A percentile compares a stretch with the other conserved stretches of the same genome.
Evolutionary conservation across 2,329 filamentous ascomycete genomes (phyloP).

Genomic region (Penicillium brasilianum): DNA sequence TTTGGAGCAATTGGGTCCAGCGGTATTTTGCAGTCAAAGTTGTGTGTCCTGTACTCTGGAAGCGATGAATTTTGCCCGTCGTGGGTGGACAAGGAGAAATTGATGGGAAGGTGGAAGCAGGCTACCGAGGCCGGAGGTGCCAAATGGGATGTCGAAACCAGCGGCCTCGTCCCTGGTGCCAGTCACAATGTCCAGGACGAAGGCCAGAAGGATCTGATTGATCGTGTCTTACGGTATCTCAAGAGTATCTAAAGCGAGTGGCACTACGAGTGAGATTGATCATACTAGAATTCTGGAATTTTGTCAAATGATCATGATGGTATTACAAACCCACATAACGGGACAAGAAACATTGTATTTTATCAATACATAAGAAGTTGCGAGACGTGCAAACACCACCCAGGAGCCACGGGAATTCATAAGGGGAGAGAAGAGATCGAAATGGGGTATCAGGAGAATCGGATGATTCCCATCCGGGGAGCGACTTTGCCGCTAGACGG

Average conservation of each 20-base stretch:
- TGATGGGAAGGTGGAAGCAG: constrained; percentile 51
- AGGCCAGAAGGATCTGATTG: constrained; percentile 51
- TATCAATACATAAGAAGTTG: constrained; percentile 22
- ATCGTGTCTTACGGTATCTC: constrained; percentile 44
- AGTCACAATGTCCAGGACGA: constrained; percentile 56
- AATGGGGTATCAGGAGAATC: constrained; percentile 34
- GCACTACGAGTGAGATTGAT: not conserved
- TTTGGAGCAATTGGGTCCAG: constrained; percentile 61
- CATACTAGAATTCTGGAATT: not conserved
- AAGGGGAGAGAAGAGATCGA: constrained; percentile 22
- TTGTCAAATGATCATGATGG: not conserved
- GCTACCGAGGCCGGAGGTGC: constrained; percentile 45
- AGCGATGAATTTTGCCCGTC: constrained; percentile 52
- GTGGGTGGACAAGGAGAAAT: constrained; percentile 51
- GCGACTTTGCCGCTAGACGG: constrained; percentile 12
- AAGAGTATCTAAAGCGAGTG: constrained; percentile 29
- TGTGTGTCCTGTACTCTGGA: constrained; percentile 54
- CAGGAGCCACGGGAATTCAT: constrained; percentile 22
- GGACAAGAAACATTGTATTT: constrained; percentile 14
- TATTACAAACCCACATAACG: not conserved
- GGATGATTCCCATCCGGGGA: not conserved
- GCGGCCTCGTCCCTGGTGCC: constrained; percentile 55
- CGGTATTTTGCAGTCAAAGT: constrained; percentile 44
- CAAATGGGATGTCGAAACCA: constrained; percentile 56
- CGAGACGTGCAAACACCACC: constrained; percentile 28